Evolutionary conservation across 139 green algal species (phyloP), one percentile per base, ranked within the genome.

Genomic region (Chlorella vulgaris): DNA sequence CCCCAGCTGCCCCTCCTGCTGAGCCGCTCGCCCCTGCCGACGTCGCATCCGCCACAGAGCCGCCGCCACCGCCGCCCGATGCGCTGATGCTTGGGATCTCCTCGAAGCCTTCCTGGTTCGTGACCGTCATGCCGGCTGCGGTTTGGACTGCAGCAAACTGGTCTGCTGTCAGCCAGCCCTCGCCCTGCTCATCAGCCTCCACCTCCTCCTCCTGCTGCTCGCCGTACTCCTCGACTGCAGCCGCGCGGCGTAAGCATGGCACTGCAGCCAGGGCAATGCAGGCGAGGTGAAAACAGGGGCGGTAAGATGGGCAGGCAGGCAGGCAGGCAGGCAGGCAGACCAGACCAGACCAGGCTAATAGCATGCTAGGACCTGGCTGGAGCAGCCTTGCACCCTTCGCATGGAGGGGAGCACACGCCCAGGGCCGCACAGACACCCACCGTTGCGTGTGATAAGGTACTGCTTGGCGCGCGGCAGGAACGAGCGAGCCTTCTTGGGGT

Each of bases 401-500:
- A n/a, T n/a, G n/a, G n/a, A n/a, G n/a, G n/a, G n/a, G n/a, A n/a
- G n/a, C n/a, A n/a, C n/a, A n/a, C n/a, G n/a, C n/a, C n/a, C 47
- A 58, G 13, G 10, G 13, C 47, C 47, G 47, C 47, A 58, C 15
- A 21, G 24, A 13, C n/a, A 69, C 29, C 62, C 74, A 96, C 93
- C 93, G 61, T 94, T 94, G 1, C 93, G 86, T 1, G 94, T 98
- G 28, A 97, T 88, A 1, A 98, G 90, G 74, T 91, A 98, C 85
- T 98, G 94, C 84, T 97, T 98, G 51, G 93, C 85, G 5, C 75
- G 39, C 5, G 94, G 94, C 19, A 98, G 83, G 81, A 92, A 96
- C 22, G 79, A 65, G 47, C 81, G 69, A 0, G 85, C 81, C 76
- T 95, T 96, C 69, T 79, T 87, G 15, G 85, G 40, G 29, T 96